A percentile compares a stretch with the other conserved stretches of the same genome.
Conservation (phyloP, 768 basidiomycete genomes). For the Trametes coccinea region DNA sequence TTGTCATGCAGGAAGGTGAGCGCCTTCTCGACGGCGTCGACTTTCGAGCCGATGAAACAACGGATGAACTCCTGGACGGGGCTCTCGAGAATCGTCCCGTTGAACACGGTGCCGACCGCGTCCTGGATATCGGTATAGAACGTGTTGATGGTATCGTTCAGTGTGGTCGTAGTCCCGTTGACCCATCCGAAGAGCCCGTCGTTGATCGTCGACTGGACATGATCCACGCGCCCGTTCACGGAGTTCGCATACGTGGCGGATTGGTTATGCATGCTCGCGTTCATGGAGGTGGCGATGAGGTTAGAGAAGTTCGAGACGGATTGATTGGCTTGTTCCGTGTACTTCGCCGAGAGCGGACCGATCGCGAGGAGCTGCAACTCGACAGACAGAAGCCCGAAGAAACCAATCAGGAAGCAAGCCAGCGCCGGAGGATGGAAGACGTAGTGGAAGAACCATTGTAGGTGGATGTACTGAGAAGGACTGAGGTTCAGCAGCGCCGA, state of each 20-base stretch:
- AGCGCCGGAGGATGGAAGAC: slow-evolving; percentile 90
- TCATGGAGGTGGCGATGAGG: slow-evolving; percentile 74
- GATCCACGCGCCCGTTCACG: slow-evolving; percentile 71
- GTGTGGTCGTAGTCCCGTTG: slow-evolving; percentile 80
- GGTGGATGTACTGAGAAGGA: slow-evolving; percentile 61
- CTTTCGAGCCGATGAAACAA: slow-evolving; percentile 91
- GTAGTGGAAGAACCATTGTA: slow-evolving; percentile 90
- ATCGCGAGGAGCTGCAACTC: slow-evolving; percentile 85
- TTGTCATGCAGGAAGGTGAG: slow-evolving; percentile 92
- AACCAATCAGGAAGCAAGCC: slow-evolving; percentile 89
- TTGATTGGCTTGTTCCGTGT: slow-evolving; percentile 58
- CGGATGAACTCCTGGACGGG: slow-evolving; percentile 86
- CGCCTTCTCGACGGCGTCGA: slow-evolving; percentile 81
- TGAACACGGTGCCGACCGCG: slow-evolving; percentile 76
- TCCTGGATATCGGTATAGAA: slow-evolving; percentile 88
- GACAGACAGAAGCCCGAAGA: slow-evolving; percentile 84
- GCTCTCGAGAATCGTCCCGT: slow-evolving; percentile 76
- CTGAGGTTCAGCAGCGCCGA: slow-evolving; percentile 53
- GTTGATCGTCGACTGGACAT: slow-evolving; percentile 77
- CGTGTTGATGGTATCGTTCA: slow-evolving; percentile 82
- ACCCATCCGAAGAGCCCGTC: slow-evolving; percentile 94
- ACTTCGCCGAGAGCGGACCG: slow-evolving; percentile 68
- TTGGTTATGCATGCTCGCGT: slow-evolving; percentile 80
- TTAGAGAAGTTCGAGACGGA: slow-evolving; percentile 67
- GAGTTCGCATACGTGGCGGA: slow-evolving; percentile 75